These are phyloP conservation scores for Ramaria sp. DNA, from an alignment of 768 basidiomycete genomes.

Conservation along the genomic window DNA sequence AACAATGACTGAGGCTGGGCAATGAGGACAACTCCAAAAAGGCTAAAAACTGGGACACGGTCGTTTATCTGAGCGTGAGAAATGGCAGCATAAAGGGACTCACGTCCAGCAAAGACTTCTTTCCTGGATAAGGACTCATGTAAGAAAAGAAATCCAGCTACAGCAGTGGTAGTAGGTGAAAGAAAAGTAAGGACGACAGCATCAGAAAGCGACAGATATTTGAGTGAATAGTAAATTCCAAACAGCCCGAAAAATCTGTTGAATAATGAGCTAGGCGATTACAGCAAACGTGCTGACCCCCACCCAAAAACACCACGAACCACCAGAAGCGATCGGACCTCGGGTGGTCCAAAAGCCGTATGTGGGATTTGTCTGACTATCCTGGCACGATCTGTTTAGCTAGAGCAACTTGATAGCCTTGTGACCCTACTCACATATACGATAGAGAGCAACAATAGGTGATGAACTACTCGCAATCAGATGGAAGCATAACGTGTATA, in stretches of 20 bases:
- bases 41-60: conserved; percentile 39
- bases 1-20: conserved; percentile 73
- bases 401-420: background rate
- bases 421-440: conserved; percentile 32
- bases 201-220: conserved; percentile 71
- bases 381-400: conserved; percentile 17
- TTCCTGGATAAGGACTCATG: conserved; percentile 45
- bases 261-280: background rate
- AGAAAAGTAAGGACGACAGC: conserved; percentile 71
- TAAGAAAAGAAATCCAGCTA: conserved; percentile 51
- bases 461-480: conserved; percentile 28
- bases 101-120: conserved; percentile 47
- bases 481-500: background rate
- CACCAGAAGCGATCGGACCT: conserved; percentile 45
- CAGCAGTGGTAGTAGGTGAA: conserved; percentile 50
- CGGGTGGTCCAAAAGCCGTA: conserved; percentile 61
- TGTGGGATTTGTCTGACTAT: conserved; percentile 34
- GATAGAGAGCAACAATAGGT: conserved; percentile 40
- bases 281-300: conserved; percentile 10
- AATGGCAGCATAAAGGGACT: conserved; percentile 7
- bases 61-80: background rate
- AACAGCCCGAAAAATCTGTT: conserved; percentile 62
- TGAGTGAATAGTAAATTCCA: conserved; percentile 59
- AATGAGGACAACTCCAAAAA: conserved; percentile 71
- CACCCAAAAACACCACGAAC: conserved; percentile 58